These are phyloP conservation scores for Pythium phragmitis DNA, from an alignment of 352 stramenopile genomes.

Conservation along the genomic window DNA sequence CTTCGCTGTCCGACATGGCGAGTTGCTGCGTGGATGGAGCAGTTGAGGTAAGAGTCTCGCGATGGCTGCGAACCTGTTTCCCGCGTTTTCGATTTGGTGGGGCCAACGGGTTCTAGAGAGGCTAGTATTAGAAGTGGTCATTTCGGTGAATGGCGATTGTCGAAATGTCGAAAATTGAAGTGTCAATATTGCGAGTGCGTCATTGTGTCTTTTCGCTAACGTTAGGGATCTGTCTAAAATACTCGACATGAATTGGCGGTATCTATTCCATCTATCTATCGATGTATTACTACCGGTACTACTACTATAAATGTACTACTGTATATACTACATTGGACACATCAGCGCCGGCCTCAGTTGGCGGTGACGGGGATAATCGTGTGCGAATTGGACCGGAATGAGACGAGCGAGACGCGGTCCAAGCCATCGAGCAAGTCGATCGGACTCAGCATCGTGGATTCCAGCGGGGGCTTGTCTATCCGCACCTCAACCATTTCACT, in stretches of 20 bases:
- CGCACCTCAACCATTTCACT: constrained; percentile 7
- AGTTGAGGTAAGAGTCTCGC: not conserved
- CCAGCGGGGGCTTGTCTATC: constrained; percentile 23
- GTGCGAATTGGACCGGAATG: constrained; percentile 20
- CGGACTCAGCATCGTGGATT: not conserved
- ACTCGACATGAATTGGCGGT: not conserved
- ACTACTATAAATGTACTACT: too few relatives aligned
- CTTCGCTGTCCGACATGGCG: constrained; percentile 25
- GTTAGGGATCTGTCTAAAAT: not conserved
- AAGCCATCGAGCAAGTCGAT: constrained; percentile 13
- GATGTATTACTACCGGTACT: not conserved
- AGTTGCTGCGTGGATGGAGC: not conserved
- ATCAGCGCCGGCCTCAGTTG: not conserved
- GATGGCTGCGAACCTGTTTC: not conserved
- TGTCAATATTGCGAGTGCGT: not conserved
- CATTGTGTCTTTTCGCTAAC: too few relatives aligned
- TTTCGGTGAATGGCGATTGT: not conserved
- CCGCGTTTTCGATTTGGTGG: constrained; percentile 1
- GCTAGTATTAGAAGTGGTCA: constrained; percentile 1
- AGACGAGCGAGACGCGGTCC: constrained; percentile 18
- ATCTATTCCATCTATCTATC: not conserved
- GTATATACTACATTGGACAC: too few relatives aligned
- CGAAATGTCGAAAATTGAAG: constrained; percentile 7
- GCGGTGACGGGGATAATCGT: constrained; percentile 22
- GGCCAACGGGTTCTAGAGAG: not conserved